These are phyloP conservation scores for Epichloe bromicola DNA, from an alignment of 2,329 filamentous ascomycete genomes.

Conservation along the genomic window DNA sequence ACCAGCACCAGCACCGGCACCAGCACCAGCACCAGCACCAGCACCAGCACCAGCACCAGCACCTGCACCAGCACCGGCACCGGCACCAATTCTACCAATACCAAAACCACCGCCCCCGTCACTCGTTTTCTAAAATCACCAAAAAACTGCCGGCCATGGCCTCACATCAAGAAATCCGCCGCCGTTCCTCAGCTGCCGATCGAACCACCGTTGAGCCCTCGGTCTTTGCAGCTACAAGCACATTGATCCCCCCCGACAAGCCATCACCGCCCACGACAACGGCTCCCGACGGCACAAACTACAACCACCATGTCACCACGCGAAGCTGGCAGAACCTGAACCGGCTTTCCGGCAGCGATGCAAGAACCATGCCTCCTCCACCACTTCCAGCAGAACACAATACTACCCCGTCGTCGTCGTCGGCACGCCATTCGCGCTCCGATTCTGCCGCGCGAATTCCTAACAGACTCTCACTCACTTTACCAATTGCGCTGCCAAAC, in stretches of 20 bases:
- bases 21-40: slow-evolving; percentile 8
- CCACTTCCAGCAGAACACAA: slow-evolving; percentile 25
- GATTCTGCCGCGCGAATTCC: slow-evolving; percentile 40
- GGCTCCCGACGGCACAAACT: not conserved
- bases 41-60: no score
- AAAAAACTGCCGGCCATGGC: slow-evolving; percentile 20
- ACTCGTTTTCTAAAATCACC: slow-evolving; percentile 10
- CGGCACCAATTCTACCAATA: slow-evolving; percentile 15
- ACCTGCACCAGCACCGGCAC: not conserved
- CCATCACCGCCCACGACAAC: slow-evolving; percentile 4
- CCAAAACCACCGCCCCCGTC: not conserved
- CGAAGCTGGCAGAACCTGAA: not conserved
- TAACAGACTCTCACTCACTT: slow-evolving; percentile 46
- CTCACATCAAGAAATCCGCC: slow-evolving; percentile 25
- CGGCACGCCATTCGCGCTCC: slow-evolving; percentile 36
- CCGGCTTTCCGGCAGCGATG: not conserved
- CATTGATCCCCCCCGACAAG: slow-evolving; percentile 11
- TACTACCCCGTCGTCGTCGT: slow-evolving; percentile 22
- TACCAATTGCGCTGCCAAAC: slow-evolving; percentile 45
- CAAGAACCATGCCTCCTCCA: slow-evolving; percentile 21
- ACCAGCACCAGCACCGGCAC: slow-evolving; percentile 14
- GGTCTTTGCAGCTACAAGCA: slow-evolving; percentile 9
- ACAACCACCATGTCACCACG: not conserved
- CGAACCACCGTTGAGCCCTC: slow-evolving; percentile 17
- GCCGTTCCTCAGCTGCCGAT: slow-evolving; percentile 27